Evolutionary conservation across 2,329 filamentous ascomycete species (phyloP).

Genomic region (Talaromyces sp.): DNA sequence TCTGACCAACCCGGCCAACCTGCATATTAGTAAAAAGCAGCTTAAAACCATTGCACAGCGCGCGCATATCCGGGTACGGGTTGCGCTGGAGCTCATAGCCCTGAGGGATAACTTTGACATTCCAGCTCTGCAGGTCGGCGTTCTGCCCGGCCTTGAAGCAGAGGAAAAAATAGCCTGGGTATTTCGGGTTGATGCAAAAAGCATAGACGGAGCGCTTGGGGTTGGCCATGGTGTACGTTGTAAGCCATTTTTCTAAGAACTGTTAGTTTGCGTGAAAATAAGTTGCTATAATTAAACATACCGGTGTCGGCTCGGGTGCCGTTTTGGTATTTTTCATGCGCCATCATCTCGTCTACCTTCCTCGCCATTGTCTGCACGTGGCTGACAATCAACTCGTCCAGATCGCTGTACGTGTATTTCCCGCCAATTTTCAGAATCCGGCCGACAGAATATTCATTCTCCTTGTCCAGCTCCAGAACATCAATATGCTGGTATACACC

Average conservation of each 20-base stretch:
- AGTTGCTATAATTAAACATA: constrained; percentile 36
- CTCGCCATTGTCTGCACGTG: constrained; percentile 97
- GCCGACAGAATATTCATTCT: constrained; percentile 92
- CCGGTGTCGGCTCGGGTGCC: constrained; percentile 75
- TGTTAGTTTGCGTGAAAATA: background rate
- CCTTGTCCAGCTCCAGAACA: constrained; percentile 92
- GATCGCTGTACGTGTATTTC: constrained; percentile 87
- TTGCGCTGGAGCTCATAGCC: constrained; percentile 87
- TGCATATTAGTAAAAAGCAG: constrained; percentile 66
- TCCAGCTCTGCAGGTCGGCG: constrained; percentile 69
- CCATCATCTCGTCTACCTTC: constrained; percentile 95
- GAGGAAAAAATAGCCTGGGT: constrained; percentile 89
- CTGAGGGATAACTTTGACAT: constrained; percentile 84
- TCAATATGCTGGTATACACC: constrained; percentile 97
- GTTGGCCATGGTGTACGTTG: constrained; percentile 93
- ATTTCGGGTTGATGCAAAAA: constrained; percentile 89
- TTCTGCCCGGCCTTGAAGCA: constrained; percentile 88
- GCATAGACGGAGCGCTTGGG: constrained; percentile 88
- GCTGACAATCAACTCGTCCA: constrained; percentile 94
- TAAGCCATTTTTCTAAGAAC: constrained; percentile 81
- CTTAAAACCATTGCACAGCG: constrained; percentile 96
- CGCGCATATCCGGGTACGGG: constrained; percentile 89
- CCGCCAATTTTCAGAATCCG: constrained; percentile 77
- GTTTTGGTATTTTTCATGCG: constrained; percentile 87
- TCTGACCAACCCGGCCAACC: constrained; percentile 13